These are phyloP conservation scores for Scutellaria galericulata DNA, from an alignment of 257 asterid species.

Conservation along the genomic window DNA sequence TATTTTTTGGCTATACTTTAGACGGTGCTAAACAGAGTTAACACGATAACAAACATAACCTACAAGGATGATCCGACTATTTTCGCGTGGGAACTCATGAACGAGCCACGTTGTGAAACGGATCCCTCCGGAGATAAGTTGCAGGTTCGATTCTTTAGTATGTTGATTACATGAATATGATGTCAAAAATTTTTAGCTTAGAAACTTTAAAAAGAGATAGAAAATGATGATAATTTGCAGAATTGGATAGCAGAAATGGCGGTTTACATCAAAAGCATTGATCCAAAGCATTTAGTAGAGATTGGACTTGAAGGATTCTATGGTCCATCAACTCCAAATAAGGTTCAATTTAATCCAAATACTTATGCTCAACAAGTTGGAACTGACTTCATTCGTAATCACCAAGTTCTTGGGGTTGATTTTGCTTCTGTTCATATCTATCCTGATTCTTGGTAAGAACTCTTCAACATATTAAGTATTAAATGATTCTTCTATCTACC, in stretches of 20 bases:
- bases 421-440: slow-evolving; percentile 94
- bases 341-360: slow-evolving; percentile 76
- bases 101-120: slow-evolving; percentile 86
- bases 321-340: slow-evolving; percentile 80
- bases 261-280: slow-evolving; percentile 76
- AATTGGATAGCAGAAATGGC: slow-evolving; percentile 77
- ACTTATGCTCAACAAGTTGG: slow-evolving; percentile 85
- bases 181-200: too few relatives aligned
- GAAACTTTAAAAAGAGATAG: too few relatives aligned
- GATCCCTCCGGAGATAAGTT: slow-evolving; percentile 85
- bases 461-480: not conserved
- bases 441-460: slow-evolving; percentile 83
- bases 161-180: too few relatives aligned
- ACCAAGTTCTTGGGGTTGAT: slow-evolving; percentile 92
- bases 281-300: slow-evolving; percentile 86
- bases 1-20: slow-evolving; percentile 34
- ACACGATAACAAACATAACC: slow-evolving; percentile 70
- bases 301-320: slow-evolving; percentile 93
- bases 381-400: slow-evolving; percentile 92
- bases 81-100: slow-evolving; percentile 94
- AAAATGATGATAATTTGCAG: slow-evolving; percentile 39
- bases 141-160: slow-evolving; percentile 49
- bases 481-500: not conserved
- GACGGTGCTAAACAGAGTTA: slow-evolving; percentile 76
- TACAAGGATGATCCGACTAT: slow-evolving; percentile 94